Evolutionary conservation across 2,329 filamentous ascomycete genomes (phyloP).

Genomic region (Sclerotinia borealis): DNA sequence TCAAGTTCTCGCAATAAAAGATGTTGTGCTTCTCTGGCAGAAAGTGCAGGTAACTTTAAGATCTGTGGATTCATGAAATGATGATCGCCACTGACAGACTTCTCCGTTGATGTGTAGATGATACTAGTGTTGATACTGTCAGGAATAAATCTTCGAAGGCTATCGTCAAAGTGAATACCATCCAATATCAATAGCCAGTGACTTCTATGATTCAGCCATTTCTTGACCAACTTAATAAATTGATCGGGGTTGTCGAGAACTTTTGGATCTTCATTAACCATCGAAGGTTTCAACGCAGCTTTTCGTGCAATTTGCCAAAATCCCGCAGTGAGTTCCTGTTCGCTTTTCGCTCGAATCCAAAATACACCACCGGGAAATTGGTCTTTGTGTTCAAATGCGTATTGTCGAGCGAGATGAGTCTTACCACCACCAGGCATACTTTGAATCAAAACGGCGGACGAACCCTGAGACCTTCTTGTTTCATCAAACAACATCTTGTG

Average conservation of each 20-base stretch:
- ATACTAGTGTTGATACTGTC: slow-evolving; percentile 56
- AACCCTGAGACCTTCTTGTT: slow-evolving; percentile 49
- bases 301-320: slow-evolving; percentile 62
- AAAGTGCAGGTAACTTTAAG: slow-evolving; percentile 50
- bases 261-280: slow-evolving; percentile 29
- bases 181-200: slow-evolving; percentile 65
- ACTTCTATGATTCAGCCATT: slow-evolving; percentile 55
- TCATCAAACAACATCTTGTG: slow-evolving; percentile 54
- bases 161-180: slow-evolving; percentile 55
- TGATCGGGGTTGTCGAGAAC: slow-evolving; percentile 34
- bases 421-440: slow-evolving; percentile 63
- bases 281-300: slow-evolving; percentile 38
- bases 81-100: slow-evolving; percentile 47
- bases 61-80: slow-evolving; percentile 53
- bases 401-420: slow-evolving; percentile 62
- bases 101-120: slow-evolving; percentile 63
- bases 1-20: slow-evolving; percentile 58
- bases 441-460: slow-evolving; percentile 57
- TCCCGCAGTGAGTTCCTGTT: slow-evolving; percentile 51
- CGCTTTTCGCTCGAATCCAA: slow-evolving; percentile 60
- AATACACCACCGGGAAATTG: slow-evolving; percentile 62
- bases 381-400: slow-evolving; percentile 53
- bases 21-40: slow-evolving; percentile 50
- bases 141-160: slow-evolving; percentile 56
- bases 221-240: slow-evolving; percentile 51